These are phyloP conservation scores for Saccharomycopsis selenospora DNA, from an alignment of 805 yeast genomes.

Conservation along the genomic window DNA sequence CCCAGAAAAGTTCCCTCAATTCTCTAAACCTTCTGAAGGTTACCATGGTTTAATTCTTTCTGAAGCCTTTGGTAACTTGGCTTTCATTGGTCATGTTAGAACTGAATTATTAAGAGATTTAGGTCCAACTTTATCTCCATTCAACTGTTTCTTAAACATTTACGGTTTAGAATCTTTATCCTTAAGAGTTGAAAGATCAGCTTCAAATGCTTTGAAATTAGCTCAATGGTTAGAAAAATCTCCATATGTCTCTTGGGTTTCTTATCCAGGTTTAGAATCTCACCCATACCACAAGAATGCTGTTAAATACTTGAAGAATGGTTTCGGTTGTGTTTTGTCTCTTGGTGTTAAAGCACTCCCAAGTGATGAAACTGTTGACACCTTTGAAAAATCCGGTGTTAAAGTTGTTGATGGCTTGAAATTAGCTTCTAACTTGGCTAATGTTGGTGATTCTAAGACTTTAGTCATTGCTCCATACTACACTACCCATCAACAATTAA, in stretches of 20 bases:
- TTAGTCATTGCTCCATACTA: slow-evolving; percentile 92
- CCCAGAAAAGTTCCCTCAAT: slow-evolving; percentile 86
- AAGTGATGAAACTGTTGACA: slow-evolving; percentile 43
- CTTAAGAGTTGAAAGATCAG: slow-evolving; percentile 89
- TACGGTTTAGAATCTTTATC: slow-evolving; percentile 95
- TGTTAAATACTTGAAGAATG: slow-evolving; percentile 71
- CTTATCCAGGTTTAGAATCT: slow-evolving; percentile 82
- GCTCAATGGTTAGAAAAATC: slow-evolving; percentile 70
- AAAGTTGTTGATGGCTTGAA: slow-evolving; percentile 76
- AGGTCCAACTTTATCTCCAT: slow-evolving; percentile 86
- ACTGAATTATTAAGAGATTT: slow-evolving; percentile 83
- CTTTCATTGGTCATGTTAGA: slow-evolving; percentile 75
- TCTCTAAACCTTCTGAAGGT: slow-evolving; percentile 84
- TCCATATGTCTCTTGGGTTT: slow-evolving; percentile 78
- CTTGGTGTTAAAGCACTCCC: slow-evolving; percentile 70
- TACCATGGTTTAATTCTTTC: slow-evolving; percentile 83
- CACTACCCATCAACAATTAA: slow-evolving; percentile 91
- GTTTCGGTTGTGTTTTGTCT: slow-evolving; percentile 83
- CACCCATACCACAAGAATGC: slow-evolving; percentile 75
- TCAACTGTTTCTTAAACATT: slow-evolving; percentile 74
- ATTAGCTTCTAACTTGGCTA: slow-evolving; percentile 87
- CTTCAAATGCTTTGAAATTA: slow-evolving; percentile 68
- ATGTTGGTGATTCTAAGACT: slow-evolving; percentile 95
- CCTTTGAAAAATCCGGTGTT: slow-evolving; percentile 72
- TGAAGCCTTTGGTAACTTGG: slow-evolving; percentile 74